phyloP scores from a whole-genome alignment of 2,329 filamentous ascomycete genomes.

The Emmonsia crescens region DNA sequence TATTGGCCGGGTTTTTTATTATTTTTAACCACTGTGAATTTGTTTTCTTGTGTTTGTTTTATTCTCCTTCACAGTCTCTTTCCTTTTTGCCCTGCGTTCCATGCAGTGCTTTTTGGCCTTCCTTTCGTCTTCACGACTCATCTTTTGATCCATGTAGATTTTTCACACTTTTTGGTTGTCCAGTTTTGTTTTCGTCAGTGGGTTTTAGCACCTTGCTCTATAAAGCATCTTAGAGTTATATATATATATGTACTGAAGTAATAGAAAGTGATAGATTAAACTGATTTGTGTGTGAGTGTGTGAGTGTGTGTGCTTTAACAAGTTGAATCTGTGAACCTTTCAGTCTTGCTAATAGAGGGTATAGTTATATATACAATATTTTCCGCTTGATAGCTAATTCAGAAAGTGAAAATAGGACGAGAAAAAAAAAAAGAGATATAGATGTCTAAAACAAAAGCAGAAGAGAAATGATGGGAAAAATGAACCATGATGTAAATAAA shows the following conservation, averaged over 20 bases:
- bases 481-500: not conserved
- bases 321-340: not conserved
- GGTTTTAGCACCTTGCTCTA: not conserved
- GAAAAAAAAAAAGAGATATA: not conserved
- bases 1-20: too few species aligned
- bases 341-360: not conserved
- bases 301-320: not conserved
- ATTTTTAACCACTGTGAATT: too few species aligned
- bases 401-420: not conserved
- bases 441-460: not conserved
- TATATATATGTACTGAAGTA: not conserved
- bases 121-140: not conserved
- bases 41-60: too few species aligned
- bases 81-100: too few species aligned
- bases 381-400: not conserved
- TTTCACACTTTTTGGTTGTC: not conserved
- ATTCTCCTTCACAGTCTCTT: too few species aligned
- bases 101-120: not conserved
- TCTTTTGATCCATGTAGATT: not conserved
- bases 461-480: constrained; percentile 2
- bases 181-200: not conserved
- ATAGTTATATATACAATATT: not conserved
- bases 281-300: too few species aligned
- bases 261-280: not conserved
- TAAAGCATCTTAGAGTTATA: not conserved